phyloP scores from a whole-genome alignment of 164 flowering plant genomes.

The Tetracentron sinense region DNA sequence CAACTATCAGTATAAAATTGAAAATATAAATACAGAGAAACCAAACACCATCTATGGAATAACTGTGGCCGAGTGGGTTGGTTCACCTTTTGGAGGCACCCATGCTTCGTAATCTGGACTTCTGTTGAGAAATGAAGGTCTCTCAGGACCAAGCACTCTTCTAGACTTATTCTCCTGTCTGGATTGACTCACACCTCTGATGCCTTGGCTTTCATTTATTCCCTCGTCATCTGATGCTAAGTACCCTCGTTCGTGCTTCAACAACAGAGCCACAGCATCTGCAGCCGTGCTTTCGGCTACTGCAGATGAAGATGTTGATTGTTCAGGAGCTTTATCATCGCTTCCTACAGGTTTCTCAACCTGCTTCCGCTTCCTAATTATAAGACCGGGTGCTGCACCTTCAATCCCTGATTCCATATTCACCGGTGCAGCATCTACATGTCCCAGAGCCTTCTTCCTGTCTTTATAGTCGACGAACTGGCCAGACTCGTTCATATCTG shows the following conservation, averaged over 20 bases:
- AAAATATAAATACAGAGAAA: not conserved
- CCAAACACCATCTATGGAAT: not conserved
- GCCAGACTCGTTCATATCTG: conserved; percentile 33
- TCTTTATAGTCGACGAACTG: conserved; percentile 86
- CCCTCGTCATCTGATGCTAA: conserved; percentile 40
- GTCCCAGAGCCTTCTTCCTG: conserved; percentile 44
- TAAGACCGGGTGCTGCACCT: conserved; percentile 76
- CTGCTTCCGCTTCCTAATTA: conserved; percentile 78
- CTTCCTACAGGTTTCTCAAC: conserved; percentile 29
- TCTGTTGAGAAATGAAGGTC: conserved; percentile 54
- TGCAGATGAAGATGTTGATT: conserved; percentile 23
- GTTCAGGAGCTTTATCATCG: conserved; percentile 28
- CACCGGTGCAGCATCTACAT: conserved; percentile 18
- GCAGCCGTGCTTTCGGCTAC: conserved; percentile 46
- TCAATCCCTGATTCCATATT: conserved; percentile 43
- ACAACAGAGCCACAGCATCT: conserved; percentile 78
- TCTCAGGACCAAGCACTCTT: conserved; percentile 84
- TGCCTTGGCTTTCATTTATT: conserved; percentile 14
- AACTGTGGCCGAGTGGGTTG: not conserved
- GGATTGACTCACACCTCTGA: conserved; percentile 7
- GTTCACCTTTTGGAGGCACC: conserved; percentile 94
- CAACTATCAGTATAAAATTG: conserved; percentile 7
- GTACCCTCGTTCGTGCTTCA: conserved; percentile 69
- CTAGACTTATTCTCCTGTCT: conserved; percentile 42
- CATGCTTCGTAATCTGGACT: conserved; percentile 58